These are phyloP conservation scores for Cenchrus americanus DNA, from an alignment of 176 grass and related monocot species.

Conservation along the genomic window DNA sequence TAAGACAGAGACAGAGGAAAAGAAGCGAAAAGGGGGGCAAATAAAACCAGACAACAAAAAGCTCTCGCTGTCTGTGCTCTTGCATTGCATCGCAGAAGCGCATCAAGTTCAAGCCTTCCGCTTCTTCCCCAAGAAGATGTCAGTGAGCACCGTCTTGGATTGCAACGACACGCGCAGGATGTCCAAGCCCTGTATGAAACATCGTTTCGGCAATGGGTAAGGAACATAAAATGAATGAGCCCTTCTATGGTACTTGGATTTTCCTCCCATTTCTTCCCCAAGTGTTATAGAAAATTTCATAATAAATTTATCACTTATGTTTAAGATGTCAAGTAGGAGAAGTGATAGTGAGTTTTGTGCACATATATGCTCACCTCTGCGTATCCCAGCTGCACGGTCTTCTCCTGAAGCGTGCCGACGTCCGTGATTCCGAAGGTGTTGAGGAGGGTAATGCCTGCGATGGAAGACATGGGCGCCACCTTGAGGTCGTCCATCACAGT, in stretches of 20 bases:
- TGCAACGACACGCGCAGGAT: constrained; percentile 10
- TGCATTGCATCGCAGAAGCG: neutral
- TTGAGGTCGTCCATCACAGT: constrained; percentile 51
- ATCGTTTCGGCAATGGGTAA: neutral
- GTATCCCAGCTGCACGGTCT: constrained; percentile 29
- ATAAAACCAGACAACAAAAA: neutral
- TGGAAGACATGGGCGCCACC: constrained; percentile 41
- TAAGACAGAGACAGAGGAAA: too few relatives aligned
- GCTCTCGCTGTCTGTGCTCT: neutral
- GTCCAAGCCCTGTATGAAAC: neutral
- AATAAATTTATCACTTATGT: too few relatives aligned
- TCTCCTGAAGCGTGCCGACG: constrained; percentile 31
- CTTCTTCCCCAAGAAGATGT: constrained; percentile 14
- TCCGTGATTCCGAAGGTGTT: constrained; percentile 33
- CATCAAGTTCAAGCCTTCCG: neutral
- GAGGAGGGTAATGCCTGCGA: constrained; percentile 27
- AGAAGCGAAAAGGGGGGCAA: too few relatives aligned
- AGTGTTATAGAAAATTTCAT: too few relatives aligned
- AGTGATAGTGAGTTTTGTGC: too few relatives aligned
- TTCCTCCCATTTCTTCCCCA: too few relatives aligned
- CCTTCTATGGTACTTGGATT: too few relatives aligned
- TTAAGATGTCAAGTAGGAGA: too few relatives aligned
- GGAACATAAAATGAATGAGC: too few relatives aligned
- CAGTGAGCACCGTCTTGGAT: constrained; percentile 34
- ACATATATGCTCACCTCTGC: neutral